Conservation (phyloP, 2,329 filamentous ascomycete genomes). For the Diaporthe aspalathi region DNA sequence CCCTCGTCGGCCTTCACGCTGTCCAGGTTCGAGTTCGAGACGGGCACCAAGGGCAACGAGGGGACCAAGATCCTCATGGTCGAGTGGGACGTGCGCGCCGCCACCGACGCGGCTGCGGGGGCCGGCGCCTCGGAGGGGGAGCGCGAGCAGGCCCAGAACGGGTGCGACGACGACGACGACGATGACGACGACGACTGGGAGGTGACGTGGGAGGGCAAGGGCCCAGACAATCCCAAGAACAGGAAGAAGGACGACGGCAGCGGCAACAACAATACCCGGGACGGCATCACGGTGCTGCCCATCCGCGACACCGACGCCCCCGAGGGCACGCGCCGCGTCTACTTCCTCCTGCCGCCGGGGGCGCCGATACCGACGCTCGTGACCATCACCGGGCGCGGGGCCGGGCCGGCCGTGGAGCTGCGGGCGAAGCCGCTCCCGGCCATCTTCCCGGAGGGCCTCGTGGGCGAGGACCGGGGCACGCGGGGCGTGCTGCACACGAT, state of each 20-base stretch:
- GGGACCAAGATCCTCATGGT: conserved; percentile 95
- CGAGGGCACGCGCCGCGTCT: conserved; percentile 70
- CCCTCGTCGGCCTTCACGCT: conserved; percentile 65
- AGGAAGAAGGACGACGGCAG: background rate
- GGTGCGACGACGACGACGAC: conserved; percentile 77
- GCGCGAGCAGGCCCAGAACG: conserved; percentile 34
- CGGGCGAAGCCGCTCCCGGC: conserved; percentile 84
- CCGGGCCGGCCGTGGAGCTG: conserved; percentile 55
- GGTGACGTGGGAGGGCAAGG: conserved; percentile 28
- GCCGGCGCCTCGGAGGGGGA: background rate
- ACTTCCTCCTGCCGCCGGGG: conserved; percentile 83
- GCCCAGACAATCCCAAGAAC: background rate
- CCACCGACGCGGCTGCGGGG: conserved; percentile 7
- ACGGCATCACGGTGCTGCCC: conserved; percentile 77
- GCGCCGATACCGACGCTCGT: conserved; percentile 78
- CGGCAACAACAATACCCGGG: conserved; percentile 84
- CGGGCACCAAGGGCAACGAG: conserved; percentile 75
- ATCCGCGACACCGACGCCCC: conserved; percentile 65
- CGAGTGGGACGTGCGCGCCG: conserved; percentile 76
- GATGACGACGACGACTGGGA: conserved; percentile 70
- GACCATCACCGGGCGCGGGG: conserved; percentile 63
- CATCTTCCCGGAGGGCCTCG: conserved; percentile 83
- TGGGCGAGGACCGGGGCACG: conserved; percentile 74
- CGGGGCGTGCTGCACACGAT: conserved; percentile 89
- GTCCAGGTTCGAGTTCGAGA: conserved; percentile 88